Evolutionary conservation across 2,329 filamentous ascomycete genomes (phyloP), one percentile per base, ranked within the genome.

Genomic region (Bimuria novae-zelandiae): DNA sequence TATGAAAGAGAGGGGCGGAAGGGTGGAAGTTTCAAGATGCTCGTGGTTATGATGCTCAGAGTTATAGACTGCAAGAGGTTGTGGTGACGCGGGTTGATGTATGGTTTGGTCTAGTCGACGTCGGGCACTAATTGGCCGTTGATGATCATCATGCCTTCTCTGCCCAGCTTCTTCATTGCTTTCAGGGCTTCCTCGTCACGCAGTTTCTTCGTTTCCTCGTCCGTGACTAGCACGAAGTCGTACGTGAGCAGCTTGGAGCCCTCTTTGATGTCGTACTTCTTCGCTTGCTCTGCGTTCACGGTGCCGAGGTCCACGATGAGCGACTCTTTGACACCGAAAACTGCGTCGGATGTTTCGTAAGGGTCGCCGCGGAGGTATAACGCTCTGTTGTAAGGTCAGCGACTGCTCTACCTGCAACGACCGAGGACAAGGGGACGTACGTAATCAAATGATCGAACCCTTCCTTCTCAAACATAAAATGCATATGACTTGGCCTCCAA

Each of bases 261-360:
- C 60, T 87, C 83, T 27, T 82, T 71, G 5, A 91, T 84, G 14
- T 77, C 80, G 67, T 92, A 72, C 37, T 67, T 53, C 45, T 62
- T 57, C n/a, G 63, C 68, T 50, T 67, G 62, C 37, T 68, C 62
- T 0, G 64, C 37, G 7, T 59, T 59, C 19, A 71, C 68, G 1
- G 57, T 68, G 3, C 63, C 62, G 7, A 74, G 52, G 12, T 53
- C 62, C 1, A 73, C 61, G 17, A 73, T 89, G 11, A 95, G 78
- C 23, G 87, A 90, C 68, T 90, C 81, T 72, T 94, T 94, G 48
- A 94, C 89, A 21, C 90, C 90, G 63, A 94, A 93, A 2, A 93
- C 90, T 0, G 89, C 89, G 67, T 94, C 90, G 0, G 87, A 89
- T 1, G 84, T 88, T 75, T 92, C 89, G 68, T 92, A 93, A 0